A percentile compares a stretch with the other conserved stretches of the same genome.
Conservation (phyloP, 192 early-diverging fungal species). For the Coemansia sp. region DNA sequence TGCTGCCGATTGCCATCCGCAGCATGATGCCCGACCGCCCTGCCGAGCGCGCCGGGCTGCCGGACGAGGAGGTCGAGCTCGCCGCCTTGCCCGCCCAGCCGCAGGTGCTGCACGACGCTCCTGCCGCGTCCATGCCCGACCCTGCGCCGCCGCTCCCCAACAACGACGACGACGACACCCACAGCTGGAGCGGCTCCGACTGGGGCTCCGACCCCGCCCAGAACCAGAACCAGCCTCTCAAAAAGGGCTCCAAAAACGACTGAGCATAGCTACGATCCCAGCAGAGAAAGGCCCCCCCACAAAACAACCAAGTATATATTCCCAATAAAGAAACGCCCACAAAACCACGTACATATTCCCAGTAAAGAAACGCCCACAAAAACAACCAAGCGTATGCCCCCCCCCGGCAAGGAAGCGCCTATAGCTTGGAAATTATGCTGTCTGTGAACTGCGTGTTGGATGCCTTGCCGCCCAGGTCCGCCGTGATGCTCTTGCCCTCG, state of each 20-base stretch:
- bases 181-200: constrained; percentile 24
- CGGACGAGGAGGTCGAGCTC: constrained; percentile 37
- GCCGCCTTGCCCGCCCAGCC: neutral
- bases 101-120: too few relatives aligned
- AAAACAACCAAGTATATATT: too few relatives aligned
- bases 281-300: too few relatives aligned
- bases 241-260: neutral
- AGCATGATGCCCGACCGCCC: constrained; percentile 38
- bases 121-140: too few relatives aligned
- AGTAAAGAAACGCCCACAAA: too few relatives aligned
- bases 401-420: neutral
- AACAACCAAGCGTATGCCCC: neutral
- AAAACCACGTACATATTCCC: too few relatives aligned
- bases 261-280: too few relatives aligned
- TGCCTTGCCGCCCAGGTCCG: constrained; percentile 85
- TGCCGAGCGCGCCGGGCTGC: constrained; percentile 4
- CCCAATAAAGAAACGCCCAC: too few relatives aligned
- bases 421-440: constrained; percentile 74
- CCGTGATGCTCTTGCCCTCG: constrained; percentile 83
- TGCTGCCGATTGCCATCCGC: constrained; percentile 51
- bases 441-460: constrained; percentile 83
- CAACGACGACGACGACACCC: neutral
- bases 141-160: neutral
- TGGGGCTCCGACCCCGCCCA: constrained; percentile 6
- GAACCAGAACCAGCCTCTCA: neutral